These are phyloP conservation scores for Yarrowia galli DNA, from an alignment of 1,139 yeast species.

Conservation along the genomic window DNA sequence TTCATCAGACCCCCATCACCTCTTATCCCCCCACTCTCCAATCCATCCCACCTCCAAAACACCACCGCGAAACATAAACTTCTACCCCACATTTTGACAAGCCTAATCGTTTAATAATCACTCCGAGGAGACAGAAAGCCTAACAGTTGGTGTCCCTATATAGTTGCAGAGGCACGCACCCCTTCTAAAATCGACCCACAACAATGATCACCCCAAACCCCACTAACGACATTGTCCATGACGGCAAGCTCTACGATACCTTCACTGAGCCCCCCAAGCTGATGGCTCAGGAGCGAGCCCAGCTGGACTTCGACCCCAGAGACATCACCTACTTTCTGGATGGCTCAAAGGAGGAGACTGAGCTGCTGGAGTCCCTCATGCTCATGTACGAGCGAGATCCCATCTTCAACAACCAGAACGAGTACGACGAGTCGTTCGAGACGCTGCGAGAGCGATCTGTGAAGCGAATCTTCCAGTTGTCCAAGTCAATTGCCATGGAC, in stretches of 20 bases:
- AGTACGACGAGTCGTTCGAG: conserved; percentile 61
- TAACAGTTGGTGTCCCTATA: not conserved
- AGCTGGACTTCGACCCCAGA: conserved; percentile 57
- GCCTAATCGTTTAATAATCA: conserved; percentile 35
- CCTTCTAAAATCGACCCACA: not conserved
- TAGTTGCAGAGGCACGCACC: not conserved
- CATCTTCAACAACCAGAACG: conserved; percentile 57
- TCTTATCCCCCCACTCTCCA: not conserved
- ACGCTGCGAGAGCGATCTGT: conserved; percentile 63
- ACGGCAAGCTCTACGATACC: conserved; percentile 42
- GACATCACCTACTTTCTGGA: conserved; percentile 63
- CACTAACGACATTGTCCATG: conserved; percentile 30
- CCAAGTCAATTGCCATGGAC: conserved; percentile 73
- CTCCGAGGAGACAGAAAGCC: conserved; percentile 20
- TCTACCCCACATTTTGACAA: conserved; percentile 33
- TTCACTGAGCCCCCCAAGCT: conserved; percentile 51
- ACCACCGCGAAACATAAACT: conserved; percentile 3
- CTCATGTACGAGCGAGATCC: conserved; percentile 63
- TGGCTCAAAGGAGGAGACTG: conserved; percentile 59
- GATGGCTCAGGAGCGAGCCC: conserved; percentile 58
- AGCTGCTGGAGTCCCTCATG: conserved; percentile 57
- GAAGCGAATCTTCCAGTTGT: conserved; percentile 57
- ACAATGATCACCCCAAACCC: conserved; percentile 15
- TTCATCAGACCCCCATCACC: not conserved
- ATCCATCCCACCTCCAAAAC: not conserved